Evolutionary conservation across 257 asterid species (phyloP).

Genomic region (Solanum arcanum): DNA sequence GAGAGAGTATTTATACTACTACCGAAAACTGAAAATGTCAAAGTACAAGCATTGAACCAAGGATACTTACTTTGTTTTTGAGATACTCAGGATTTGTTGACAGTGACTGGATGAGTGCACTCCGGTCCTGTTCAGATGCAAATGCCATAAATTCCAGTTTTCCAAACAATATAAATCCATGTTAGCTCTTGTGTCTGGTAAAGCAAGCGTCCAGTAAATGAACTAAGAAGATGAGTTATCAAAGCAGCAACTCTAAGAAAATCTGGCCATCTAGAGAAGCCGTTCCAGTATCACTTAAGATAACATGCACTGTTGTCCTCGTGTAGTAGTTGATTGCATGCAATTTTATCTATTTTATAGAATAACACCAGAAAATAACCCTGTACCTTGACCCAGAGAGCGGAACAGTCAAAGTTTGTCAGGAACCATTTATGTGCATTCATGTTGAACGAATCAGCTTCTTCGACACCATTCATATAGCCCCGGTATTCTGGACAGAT

Average conservation of each 20-base stretch:
- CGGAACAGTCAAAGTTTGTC: constrained; percentile 95
- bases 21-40: neutral
- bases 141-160: neutral
- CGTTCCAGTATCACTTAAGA: neutral
- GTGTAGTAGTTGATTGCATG: neutral
- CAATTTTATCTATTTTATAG: neutral
- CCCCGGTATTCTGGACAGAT: constrained; percentile 82
- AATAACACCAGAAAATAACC: neutral
- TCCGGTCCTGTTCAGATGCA: constrained; percentile 55
- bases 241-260: neutral
- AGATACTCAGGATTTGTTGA: constrained; percentile 95
- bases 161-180: neutral
- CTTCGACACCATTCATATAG: constrained; percentile 70
- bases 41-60: neutral
- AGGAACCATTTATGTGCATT: constrained; percentile 94
- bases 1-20: neutral
- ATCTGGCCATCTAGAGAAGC: neutral
- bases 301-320: neutral
- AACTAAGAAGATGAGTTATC: neutral
- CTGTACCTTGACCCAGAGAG: constrained; percentile 92
- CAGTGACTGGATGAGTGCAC: constrained; percentile 69
- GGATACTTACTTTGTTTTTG: constrained; percentile 51
- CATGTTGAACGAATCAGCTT: constrained; percentile 86
- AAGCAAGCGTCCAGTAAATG: neutral
- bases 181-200: neutral